A percentile compares a stretch with the other conserved stretches of the same genome.
phyloP scores from a whole-genome alignment of 2,329 filamentous ascomycete genomes.

The Escovopsis sp. region DNA sequence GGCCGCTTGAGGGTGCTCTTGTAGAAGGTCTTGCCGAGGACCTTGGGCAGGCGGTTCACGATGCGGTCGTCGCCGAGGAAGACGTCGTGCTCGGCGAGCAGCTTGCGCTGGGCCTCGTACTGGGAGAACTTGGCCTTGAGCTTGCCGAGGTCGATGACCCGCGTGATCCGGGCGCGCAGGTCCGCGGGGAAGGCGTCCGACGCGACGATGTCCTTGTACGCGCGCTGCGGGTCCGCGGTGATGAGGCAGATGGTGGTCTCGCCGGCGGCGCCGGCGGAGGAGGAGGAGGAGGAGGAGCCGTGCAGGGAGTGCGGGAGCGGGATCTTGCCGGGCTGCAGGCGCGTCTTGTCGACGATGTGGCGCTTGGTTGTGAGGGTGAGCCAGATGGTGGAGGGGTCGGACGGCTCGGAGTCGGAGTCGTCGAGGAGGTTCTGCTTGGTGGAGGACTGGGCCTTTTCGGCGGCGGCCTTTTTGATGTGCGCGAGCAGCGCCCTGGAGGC shows the following conservation, averaged over 20 bases:
- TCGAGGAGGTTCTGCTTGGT: conserved; percentile 43
- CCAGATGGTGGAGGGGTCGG: conserved; percentile 35
- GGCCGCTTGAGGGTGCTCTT: conserved; percentile 70
- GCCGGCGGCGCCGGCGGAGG: conserved; percentile 27
- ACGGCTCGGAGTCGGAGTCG: conserved; percentile 26
- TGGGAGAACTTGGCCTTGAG: conserved; percentile 70
- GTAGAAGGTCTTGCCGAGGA: conserved; percentile 89
- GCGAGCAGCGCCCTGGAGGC: conserved; percentile 47
- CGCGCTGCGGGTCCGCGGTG: conserved; percentile 64
- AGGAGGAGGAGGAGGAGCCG: too few species aligned
- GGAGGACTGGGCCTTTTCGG: conserved; percentile 29
- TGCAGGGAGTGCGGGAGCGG: conserved; percentile 62
- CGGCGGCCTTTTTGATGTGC: conserved; percentile 44
- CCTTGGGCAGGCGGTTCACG: conserved; percentile 54
- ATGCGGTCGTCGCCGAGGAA: conserved; percentile 91
- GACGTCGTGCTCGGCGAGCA: conserved; percentile 75
- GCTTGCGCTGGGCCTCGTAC: conserved; percentile 74
- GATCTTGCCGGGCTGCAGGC: conserved; percentile 75
- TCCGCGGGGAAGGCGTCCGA: conserved; percentile 55
- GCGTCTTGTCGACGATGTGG: conserved; percentile 55
- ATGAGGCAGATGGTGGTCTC: conserved; percentile 71
- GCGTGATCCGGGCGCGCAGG: conserved; percentile 52
- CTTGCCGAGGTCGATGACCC: conserved; percentile 71
- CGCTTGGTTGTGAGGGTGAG: conserved; percentile 50
- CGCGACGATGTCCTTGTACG: conserved; percentile 79